Evolutionary conservation across 2,329 filamentous ascomycete genomes (phyloP).

Genomic region (Ophiostoma himal-ulmi): DNA sequence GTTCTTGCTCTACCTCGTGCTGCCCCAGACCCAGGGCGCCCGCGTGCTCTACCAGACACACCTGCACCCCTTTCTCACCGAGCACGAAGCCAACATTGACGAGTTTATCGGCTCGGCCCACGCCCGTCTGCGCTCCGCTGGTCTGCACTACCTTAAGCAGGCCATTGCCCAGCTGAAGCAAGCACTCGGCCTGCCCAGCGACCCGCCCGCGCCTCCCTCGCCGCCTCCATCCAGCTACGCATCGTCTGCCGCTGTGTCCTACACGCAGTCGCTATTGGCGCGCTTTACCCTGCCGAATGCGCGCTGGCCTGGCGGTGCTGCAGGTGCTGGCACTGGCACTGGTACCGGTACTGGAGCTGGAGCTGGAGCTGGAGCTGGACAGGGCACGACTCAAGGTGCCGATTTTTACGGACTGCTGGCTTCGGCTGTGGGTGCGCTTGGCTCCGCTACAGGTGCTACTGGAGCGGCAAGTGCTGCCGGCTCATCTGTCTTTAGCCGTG

Average conservation of each 20-base stretch:
- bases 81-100: slow-evolving; percentile 86
- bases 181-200: slow-evolving; percentile 69
- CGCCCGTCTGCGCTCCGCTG: slow-evolving; percentile 68
- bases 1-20: slow-evolving; percentile 87
- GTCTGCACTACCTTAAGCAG: slow-evolving; percentile 67
- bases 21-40: slow-evolving; percentile 95
- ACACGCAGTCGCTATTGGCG: slow-evolving; percentile 76
- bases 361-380: not conserved
- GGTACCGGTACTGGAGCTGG: not conserved
- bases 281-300: slow-evolving; percentile 78
- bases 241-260: slow-evolving; percentile 42
- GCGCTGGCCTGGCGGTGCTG: slow-evolving; percentile 43
- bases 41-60: slow-evolving; percentile 77
- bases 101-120: slow-evolving; percentile 78
- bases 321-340: not conserved
- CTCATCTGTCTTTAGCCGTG: slow-evolving; percentile 30
- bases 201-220: slow-evolving; percentile 31
- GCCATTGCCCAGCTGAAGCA: slow-evolving; percentile 66
- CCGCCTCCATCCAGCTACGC: slow-evolving; percentile 34
- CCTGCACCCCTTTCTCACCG: slow-evolving; percentile 78
- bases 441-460: slow-evolving; percentile 33
- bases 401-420: slow-evolving; percentile 77
- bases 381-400: slow-evolving; percentile 26
- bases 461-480: slow-evolving; percentile 28
- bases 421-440: slow-evolving; percentile 61